A percentile compares a stretch with the other conserved stretches of the same genome.
Evolutionary conservation across 2,329 filamentous ascomycete species (phyloP).

Genomic region (Chrysoporthe puriensis): DNA sequence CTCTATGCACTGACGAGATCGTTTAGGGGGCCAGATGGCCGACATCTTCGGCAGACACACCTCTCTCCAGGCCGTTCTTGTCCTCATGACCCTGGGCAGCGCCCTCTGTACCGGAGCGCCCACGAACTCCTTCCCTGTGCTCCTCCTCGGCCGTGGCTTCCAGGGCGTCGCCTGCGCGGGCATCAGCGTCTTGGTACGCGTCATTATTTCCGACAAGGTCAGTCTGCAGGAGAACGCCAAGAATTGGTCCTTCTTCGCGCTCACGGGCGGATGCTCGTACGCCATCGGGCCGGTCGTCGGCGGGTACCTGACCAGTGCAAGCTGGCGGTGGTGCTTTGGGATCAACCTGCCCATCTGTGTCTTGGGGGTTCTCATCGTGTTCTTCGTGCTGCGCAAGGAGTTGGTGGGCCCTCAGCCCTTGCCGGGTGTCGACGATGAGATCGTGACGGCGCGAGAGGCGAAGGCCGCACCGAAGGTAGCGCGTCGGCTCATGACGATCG

Average conservation of each 20-base stretch:
- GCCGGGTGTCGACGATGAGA: conserved; percentile 46
- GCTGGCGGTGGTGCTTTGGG: conserved; percentile 71
- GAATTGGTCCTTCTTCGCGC: conserved; percentile 64
- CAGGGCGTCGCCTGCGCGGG: conserved; percentile 66
- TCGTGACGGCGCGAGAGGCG: neutral
- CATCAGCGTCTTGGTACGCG: conserved; percentile 61
- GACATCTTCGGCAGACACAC: conserved; percentile 67
- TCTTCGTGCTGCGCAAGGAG: conserved; percentile 60
- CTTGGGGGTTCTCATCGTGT: conserved; percentile 55
- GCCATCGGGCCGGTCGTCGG: conserved; percentile 65
- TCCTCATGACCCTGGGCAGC: conserved; percentile 62
- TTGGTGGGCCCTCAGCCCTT: conserved; percentile 57
- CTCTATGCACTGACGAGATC: neutral
- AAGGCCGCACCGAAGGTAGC: conserved; percentile 40
- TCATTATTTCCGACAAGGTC: conserved; percentile 67
- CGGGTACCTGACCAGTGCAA: conserved; percentile 55
- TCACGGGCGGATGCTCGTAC: conserved; percentile 63
- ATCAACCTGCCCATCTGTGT: conserved; percentile 61
- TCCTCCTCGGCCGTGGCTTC: conserved; percentile 65
- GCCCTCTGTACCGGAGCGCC: conserved; percentile 63
- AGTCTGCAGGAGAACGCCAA: conserved; percentile 62
- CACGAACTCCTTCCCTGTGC: conserved; percentile 56
- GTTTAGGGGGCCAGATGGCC: conserved; percentile 55
- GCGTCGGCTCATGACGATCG: conserved; percentile 56
- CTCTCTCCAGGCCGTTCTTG: conserved; percentile 59